A percentile compares a stretch with the other conserved stretches of the same genome.
These are phyloP conservation scores for Melocanna baccifera DNA, from an alignment of 176 grass and related monocot species.

Conservation along the genomic window DNA sequence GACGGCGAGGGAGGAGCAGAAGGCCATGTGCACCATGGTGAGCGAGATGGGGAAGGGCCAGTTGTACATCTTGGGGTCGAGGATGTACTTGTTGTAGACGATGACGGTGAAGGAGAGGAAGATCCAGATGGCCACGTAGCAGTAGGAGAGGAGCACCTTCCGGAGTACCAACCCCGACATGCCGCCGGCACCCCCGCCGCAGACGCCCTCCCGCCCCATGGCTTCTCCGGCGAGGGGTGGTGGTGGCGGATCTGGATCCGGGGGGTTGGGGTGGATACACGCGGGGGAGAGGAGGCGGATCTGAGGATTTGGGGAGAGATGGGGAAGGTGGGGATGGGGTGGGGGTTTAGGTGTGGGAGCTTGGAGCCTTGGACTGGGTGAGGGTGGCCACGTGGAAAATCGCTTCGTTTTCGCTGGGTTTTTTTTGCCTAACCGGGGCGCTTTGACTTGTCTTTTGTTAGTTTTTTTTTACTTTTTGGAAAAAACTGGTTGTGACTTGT, in stretches of 20 bases:
- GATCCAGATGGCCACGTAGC: slow-evolving; percentile 86
- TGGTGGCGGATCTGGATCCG: slow-evolving; percentile 47
- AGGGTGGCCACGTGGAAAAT: slow-evolving; percentile 50
- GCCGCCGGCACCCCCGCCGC: slow-evolving; percentile 36
- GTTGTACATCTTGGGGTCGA: slow-evolving; percentile 99
- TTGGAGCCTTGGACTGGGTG: slow-evolving; percentile 12
- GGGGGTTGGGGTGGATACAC: background rate
- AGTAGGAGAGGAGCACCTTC: slow-evolving; percentile 81
- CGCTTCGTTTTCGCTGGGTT: background rate
- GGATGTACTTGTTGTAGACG: slow-evolving; percentile 99
- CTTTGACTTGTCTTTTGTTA: slow-evolving; percentile 32
- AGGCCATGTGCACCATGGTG: slow-evolving; percentile 92
- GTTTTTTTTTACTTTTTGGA: background rate
- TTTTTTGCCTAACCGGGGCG: background rate
- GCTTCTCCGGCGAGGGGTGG: background rate
- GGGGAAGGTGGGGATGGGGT: background rate
- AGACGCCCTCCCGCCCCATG: slow-evolving; percentile 35
- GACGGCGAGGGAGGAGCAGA: slow-evolving; percentile 87
- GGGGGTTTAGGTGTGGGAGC: slow-evolving; percentile 27
- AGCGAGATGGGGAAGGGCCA: slow-evolving; percentile 96
- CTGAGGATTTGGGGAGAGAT: slow-evolving; percentile 27
- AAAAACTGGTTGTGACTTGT: background rate
- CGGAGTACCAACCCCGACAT: slow-evolving; percentile 57
- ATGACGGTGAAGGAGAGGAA: slow-evolving; percentile 93
- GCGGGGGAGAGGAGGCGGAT: slow-evolving; percentile 23